A percentile compares a stretch with the other conserved stretches of the same genome.
Evolutionary conservation across 805 yeast species (phyloP).

Genomic region (Pichia gijzeniarum): DNA sequence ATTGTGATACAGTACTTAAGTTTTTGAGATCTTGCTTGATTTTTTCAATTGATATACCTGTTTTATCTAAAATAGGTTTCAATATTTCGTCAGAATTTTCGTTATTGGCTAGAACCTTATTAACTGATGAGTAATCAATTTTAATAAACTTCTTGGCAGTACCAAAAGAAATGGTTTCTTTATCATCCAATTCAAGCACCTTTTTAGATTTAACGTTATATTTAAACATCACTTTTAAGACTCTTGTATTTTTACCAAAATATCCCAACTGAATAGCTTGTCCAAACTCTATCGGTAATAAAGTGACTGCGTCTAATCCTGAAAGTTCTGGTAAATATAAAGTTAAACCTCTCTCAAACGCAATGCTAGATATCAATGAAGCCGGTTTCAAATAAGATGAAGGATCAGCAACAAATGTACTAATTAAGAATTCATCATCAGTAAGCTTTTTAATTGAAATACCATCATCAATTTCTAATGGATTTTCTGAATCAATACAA

Average conservation of each 20-base stretch:
- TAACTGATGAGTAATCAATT: constrained; percentile 61
- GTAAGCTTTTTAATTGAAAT: constrained; percentile 44
- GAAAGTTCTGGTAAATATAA: constrained; percentile 53
- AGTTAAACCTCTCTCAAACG: constrained; percentile 56
- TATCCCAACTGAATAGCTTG: constrained; percentile 38
- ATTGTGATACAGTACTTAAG: constrained; percentile 30
- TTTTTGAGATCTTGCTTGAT: constrained; percentile 31
- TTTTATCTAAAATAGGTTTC: constrained; percentile 2
- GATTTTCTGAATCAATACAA: constrained; percentile 75
- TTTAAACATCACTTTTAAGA: constrained; percentile 37
- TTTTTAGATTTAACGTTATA: constrained; percentile 21
- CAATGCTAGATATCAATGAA: constrained; percentile 41
- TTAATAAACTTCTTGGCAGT: constrained; percentile 40
- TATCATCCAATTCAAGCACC: constrained; percentile 17
- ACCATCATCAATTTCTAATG: constrained; percentile 94
- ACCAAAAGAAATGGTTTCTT: constrained; percentile 35
- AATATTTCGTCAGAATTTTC: constrained; percentile 9
- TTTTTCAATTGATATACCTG: constrained; percentile 3
- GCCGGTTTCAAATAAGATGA: constrained; percentile 49
- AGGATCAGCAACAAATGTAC: constrained; percentile 86
- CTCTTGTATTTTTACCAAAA: constrained; percentile 39
- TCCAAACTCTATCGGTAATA: constrained; percentile 61
- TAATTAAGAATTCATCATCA: constrained; percentile 36
- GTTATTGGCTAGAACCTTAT: constrained; percentile 36
- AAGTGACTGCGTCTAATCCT: constrained; percentile 43